phyloP scores from a whole-genome alignment of 1,284 basidiomycete genomes.

The Agaricales sp. region DNA sequence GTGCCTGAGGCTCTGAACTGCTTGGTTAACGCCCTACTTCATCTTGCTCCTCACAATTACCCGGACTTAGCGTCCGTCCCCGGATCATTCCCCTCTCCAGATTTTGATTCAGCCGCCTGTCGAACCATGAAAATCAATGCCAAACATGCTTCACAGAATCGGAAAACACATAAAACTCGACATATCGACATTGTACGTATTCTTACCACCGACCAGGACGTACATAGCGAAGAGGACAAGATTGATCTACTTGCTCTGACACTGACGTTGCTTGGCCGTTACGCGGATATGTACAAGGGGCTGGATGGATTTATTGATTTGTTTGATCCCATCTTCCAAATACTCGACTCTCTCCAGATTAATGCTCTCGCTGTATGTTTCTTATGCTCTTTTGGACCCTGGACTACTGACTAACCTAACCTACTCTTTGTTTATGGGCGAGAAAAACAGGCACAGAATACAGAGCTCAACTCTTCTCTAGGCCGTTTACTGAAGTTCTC shows the following conservation, averaged over 20 bases:
- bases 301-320: constrained; percentile 80
- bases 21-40: constrained; percentile 57
- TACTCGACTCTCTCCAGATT: background rate
- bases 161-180: background rate
- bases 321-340: constrained; percentile 50
- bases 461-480: constrained; percentile 27
- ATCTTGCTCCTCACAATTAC: constrained; percentile 61
- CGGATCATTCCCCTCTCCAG: constrained; percentile 63
- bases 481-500: constrained; percentile 67
- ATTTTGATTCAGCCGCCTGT: constrained; percentile 45
- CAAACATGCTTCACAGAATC: background rate
- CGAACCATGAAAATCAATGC: constrained; percentile 26
- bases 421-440: no score
- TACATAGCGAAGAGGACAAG: constrained; percentile 50
- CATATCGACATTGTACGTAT: background rate
- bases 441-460: background rate
- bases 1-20: constrained; percentile 91
- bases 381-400: no score
- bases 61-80: constrained; percentile 38
- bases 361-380: background rate
- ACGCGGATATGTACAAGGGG: constrained; percentile 67
- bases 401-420: no score
- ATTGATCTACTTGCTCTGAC: constrained; percentile 53
- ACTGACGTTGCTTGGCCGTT: constrained; percentile 55
- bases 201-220: constrained; percentile 15